Base-by-base conservation (phyloP, 371 early-diverging fungal genomes). In the Lichtheimia ramosa region DNA sequence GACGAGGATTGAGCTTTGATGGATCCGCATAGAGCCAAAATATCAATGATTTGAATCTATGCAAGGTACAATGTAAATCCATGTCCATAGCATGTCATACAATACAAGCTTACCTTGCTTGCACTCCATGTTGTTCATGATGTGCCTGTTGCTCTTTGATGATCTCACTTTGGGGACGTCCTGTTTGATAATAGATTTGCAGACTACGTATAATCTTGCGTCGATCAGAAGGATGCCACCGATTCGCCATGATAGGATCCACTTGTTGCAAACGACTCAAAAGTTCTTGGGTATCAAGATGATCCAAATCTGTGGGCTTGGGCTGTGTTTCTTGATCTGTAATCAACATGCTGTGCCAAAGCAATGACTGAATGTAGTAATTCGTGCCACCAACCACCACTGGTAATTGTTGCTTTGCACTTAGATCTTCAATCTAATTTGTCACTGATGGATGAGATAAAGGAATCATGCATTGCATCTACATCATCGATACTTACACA, bases 351-450 rank as follows among this genome's bases (percentile, higher is more conserved):
- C 89, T 84, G 24, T 84, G 74, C 89, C 92, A 98, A 20, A 98
- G 73, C 2, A 93, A 63, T 0, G 92, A 87, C 63, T 98, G 96
- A 21, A 97, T 82, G 68, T 98, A 98, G 67, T 98, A 98, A 65
- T 96, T 88, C 0, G 98, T 98, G 27, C 98, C 98, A 28, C 98
- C 98, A 0, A 96, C 97, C 12, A 98, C 74, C 3, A 98, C 89
- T 0, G 98, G 95, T 14, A 92, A 58, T 40, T 83, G 79, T 43
- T 83, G 65, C 20, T 89, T 79, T 15, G 65, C 59, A 42, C 92
- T 87, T 41, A 97, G 86, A 2, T 83, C 80, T 14, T 81, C 70
- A 53, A 97, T 96, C 91, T 93, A 68, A n/a, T n/a, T 4, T 15
- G 24, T 39, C n/a, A 46, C 10, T 34, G 34, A 34, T 10, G n/a